Percentiles rank a stretch among this genome's conserved stretches.
Conservation (phyloP, 202 grass and related monocot species). For the Zizania palustris region DNA sequence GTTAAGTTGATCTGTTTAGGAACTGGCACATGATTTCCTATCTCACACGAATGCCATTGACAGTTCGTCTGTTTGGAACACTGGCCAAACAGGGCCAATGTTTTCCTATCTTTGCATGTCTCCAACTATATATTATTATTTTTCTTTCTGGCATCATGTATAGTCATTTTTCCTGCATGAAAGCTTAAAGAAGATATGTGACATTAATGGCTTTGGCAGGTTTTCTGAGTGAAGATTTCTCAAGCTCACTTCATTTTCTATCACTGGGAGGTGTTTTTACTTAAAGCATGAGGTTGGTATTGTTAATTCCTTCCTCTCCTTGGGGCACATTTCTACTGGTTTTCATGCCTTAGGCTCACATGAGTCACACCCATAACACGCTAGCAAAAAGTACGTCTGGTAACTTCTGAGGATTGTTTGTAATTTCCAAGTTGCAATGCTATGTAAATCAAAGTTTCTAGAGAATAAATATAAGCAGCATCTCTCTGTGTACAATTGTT, state of each 20-base stretch:
- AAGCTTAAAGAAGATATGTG: slow-evolving; percentile 12
- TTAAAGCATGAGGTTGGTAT: slow-evolving; percentile 56
- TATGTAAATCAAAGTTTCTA: slow-evolving; percentile 22
- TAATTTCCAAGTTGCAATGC: slow-evolving; percentile 3
- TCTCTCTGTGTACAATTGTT: not conserved
- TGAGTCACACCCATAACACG: not conserved
- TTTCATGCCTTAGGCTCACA: too few species aligned
- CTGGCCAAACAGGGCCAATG: too few species aligned
- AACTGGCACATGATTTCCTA: not conserved
- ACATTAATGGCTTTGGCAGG: slow-evolving; percentile 30
- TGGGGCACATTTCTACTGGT: too few species aligned
- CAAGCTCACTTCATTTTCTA: slow-evolving; percentile 19
- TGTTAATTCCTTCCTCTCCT: slow-evolving; percentile 33
- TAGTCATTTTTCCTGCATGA: slow-evolving; percentile 19
- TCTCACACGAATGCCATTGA: not conserved
- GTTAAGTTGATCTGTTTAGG: not conserved
- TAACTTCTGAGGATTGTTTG: not conserved
- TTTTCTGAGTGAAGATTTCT: slow-evolving; percentile 12
- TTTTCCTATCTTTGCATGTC: not conserved
- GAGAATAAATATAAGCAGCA: not conserved
- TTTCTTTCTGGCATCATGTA: not conserved
- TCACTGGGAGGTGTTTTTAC: slow-evolving; percentile 11
- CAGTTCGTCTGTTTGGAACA: not conserved
- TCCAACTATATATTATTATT: not conserved
- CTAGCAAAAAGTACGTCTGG: not conserved